Conservation (phyloP, 1,284 basidiomycete species). For the Abortiporus biennis region DNA sequence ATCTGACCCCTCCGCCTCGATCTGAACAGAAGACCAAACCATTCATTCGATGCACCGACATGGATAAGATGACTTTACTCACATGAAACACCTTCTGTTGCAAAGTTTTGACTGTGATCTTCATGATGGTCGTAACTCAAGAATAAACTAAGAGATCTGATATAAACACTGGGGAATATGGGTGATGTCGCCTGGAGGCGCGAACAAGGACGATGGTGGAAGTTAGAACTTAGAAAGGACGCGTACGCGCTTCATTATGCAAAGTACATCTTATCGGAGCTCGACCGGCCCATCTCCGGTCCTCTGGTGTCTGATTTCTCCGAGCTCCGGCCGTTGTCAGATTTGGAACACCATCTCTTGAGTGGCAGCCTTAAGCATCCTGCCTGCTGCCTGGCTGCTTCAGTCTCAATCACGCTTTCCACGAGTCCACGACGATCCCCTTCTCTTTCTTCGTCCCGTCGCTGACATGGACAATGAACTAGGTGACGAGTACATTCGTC, state of each 20-base stretch:
- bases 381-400: too few relatives aligned
- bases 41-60: neutral
- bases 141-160: constrained; percentile 13
- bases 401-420: too few relatives aligned
- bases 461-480: constrained; percentile 51
- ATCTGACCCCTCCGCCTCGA: constrained; percentile 76
- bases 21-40: constrained; percentile 31
- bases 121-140: constrained; percentile 52
- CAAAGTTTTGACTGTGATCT: constrained; percentile 90
- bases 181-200: constrained; percentile 7
- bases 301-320: too few relatives aligned
- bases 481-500: constrained; percentile 71
- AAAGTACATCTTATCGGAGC: too few relatives aligned
- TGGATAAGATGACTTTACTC: constrained; percentile 7
- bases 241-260: constrained; percentile 8
- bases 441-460: constrained; percentile 7
- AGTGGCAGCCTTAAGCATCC: too few relatives aligned
- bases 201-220: constrained; percentile 7
- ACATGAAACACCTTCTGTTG: constrained; percentile 85
- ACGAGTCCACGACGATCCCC: too few relatives aligned
- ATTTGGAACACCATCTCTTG: too few relatives aligned
- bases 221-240: constrained; percentile 4
- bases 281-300: too few relatives aligned
- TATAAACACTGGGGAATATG: constrained; percentile 11
- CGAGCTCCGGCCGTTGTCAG: too few relatives aligned